Conservation (phyloP, 1,284 basidiomycete genomes). For the Cryptococcus floricola region DNA sequence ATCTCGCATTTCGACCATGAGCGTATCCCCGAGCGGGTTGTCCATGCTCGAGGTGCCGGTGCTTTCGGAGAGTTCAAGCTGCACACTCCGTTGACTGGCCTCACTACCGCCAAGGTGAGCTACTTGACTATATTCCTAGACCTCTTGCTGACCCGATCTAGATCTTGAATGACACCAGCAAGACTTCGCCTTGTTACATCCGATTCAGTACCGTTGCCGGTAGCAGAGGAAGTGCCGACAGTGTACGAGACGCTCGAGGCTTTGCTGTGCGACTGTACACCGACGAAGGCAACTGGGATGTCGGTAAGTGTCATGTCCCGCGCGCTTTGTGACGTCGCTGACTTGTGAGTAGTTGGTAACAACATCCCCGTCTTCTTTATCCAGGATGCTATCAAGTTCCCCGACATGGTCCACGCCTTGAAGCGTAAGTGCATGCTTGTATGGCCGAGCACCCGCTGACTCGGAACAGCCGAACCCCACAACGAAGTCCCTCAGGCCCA, state of each 20-base stretch:
- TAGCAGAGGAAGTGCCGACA: constrained; percentile 63
- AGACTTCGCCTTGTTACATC: constrained; percentile 68
- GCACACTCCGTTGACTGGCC: constrained; percentile 55
- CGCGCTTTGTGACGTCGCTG: not conserved
- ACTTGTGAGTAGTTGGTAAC: constrained; percentile 26
- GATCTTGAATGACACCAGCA: constrained; percentile 66
- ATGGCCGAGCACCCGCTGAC: too few relatives aligned
- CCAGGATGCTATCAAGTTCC: constrained; percentile 68
- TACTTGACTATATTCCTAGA: not conserved
- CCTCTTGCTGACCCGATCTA: constrained; percentile 18
- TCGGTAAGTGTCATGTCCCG: constrained; percentile 52
- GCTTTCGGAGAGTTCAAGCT: constrained; percentile 77
- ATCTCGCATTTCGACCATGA: constrained; percentile 76
- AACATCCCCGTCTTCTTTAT: constrained; percentile 77
- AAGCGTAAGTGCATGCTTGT: constrained; percentile 8
- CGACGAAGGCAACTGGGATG: constrained; percentile 72
- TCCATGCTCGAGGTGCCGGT: constrained; percentile 72
- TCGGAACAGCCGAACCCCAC: constrained; percentile 57
- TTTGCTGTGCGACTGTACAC: constrained; percentile 81
- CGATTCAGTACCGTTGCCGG: constrained; percentile 80
- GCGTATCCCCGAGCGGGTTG: constrained; percentile 71
- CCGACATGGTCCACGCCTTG: constrained; percentile 70
- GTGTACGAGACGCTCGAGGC: constrained; percentile 69
- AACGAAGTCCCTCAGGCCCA: constrained; percentile 59
- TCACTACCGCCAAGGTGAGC: constrained; percentile 36